Evolutionary conservation across 257 asterid species (phyloP), one percentile per base, ranked within the genome.

Genomic region (Gentiana macrophylla): DNA sequence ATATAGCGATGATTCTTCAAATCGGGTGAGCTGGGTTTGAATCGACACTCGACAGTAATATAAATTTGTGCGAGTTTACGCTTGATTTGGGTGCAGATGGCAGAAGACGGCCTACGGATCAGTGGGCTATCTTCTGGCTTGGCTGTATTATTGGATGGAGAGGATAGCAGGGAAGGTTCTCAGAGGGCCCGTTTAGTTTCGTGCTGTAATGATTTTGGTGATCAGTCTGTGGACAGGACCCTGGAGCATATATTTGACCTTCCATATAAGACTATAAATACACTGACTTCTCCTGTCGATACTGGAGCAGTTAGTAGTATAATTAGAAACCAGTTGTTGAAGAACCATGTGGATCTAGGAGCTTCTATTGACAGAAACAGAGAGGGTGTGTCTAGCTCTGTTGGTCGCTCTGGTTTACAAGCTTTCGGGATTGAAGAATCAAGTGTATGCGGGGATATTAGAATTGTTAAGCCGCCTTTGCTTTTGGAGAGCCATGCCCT

Each of bases 171-270:
- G 62, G 83, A 82, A 64, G 72, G 83, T 71, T 76, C 91, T 35
- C 89, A 83, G 63, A 84, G 79, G 63, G 62, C 80, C 24, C 94
- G 69, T 55, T 73, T 84, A 55, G 80, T 90, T 73, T 86, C 98
- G 6, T 80, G 76, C 62, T 84, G 95, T 76, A 89, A 82, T 69
- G 80, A 77, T 70, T 86, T 86, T 58, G 94, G 96, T 6, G 95
- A 90, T 71, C 96, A 84, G 69, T 84, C 98, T 9, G 83, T 86
- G 71, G 98, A 90, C 68, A 76, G 86, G 55, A 86, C 94, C 41
- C 83, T 90, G 47, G 98, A 90, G 48, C 96, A 90, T 70, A 80
- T 90, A 51, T 90, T 90, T 72, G 73, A 77, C 75, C 94, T 90
- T 53, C 94, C 98, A 32, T 82, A 68, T 69, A 82, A 79, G 65